These are phyloP conservation scores for Penicillium brevicompactum DNA, from an alignment of 2,329 filamentous ascomycete species.

Conservation along the genomic window DNA sequence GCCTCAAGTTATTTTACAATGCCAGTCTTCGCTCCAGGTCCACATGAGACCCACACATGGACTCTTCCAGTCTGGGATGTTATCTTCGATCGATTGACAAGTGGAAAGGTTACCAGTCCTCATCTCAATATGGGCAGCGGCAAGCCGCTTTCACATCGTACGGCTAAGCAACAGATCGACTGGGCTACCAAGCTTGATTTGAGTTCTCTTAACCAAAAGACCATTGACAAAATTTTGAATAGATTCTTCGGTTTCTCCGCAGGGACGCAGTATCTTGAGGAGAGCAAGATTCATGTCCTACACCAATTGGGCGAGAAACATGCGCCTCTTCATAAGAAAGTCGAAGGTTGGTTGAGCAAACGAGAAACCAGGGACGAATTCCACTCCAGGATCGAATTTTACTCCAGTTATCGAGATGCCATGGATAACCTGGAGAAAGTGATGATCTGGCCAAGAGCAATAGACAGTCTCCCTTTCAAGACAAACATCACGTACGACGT, in stretches of 20 bases:
- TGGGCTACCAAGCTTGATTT: conserved; percentile 5
- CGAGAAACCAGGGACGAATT: background rate
- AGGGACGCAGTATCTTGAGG: conserved; percentile 3
- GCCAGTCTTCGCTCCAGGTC: background rate
- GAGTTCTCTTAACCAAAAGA: background rate
- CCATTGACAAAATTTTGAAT: background rate
- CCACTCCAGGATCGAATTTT: background rate
- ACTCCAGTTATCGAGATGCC: background rate
- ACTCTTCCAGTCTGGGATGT: conserved; percentile 1
- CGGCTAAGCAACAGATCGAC: conserved; percentile 1
- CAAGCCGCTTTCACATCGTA: background rate
- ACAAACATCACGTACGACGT: conserved; percentile 1
- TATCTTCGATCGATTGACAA: conserved; percentile 5
- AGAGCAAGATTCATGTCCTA: conserved; percentile 4
- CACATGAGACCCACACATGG: background rate
- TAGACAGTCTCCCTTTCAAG: background rate
- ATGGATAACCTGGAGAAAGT: background rate
- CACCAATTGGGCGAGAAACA: background rate
- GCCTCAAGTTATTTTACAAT: background rate
- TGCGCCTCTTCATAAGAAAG: background rate
- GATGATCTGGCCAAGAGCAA: conserved; percentile 1
- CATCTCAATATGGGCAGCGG: background rate
- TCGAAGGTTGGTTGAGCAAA: background rate
- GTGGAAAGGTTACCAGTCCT: background rate
- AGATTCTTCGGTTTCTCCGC: conserved; percentile 1